Percentiles rank a stretch among this genome's conserved stretches.
phyloP scores from a whole-genome alignment of 1,284 basidiomycete species.

The Moesziomyces sp. region DNA sequence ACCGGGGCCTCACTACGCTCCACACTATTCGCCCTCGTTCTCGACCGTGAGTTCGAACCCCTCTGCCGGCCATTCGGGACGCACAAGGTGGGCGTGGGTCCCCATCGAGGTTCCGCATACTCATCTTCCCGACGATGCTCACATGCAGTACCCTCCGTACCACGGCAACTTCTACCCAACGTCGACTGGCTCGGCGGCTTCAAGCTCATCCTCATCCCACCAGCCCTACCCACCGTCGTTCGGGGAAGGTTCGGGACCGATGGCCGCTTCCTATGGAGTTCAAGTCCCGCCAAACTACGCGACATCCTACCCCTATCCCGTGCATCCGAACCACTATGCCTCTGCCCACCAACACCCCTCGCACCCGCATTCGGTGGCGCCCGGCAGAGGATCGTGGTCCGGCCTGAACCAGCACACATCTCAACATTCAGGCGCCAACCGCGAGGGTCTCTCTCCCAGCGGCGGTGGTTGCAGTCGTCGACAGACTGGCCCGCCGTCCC shows the following conservation, averaged over 20 bases:
- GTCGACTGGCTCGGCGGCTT: constrained; percentile 9
- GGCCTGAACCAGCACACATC: constrained; percentile 1
- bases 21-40: constrained; percentile 28
- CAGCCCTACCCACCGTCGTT: constrained; percentile 19
- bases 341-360: constrained; percentile 17
- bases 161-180: constrained; percentile 16
- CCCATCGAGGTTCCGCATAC: constrained; percentile 37
- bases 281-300: constrained; percentile 19
- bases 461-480: constrained; percentile 18
- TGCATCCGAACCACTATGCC: constrained; percentile 16
- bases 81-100: constrained; percentile 52
- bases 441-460: constrained; percentile 2
- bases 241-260: constrained; percentile 9
- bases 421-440: neutral
- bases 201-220: constrained; percentile 13
- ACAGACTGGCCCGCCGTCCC: constrained; percentile 17
- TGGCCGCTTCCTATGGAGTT: constrained; percentile 10
- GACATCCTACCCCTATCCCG: constrained; percentile 14
- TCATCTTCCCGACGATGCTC: constrained; percentile 33
- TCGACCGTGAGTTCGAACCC: constrained; percentile 24
- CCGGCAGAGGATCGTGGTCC: constrained; percentile 13
- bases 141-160: constrained; percentile 36
- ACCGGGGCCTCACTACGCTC: constrained; percentile 11
- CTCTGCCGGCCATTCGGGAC: constrained; percentile 21
- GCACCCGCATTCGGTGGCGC: constrained; percentile 7